A percentile compares a stretch with the other conserved stretches of the same genome.
Conservation (phyloP, 495 filamentous ascomycete species). For the Hypoxylon perforatum region DNA sequence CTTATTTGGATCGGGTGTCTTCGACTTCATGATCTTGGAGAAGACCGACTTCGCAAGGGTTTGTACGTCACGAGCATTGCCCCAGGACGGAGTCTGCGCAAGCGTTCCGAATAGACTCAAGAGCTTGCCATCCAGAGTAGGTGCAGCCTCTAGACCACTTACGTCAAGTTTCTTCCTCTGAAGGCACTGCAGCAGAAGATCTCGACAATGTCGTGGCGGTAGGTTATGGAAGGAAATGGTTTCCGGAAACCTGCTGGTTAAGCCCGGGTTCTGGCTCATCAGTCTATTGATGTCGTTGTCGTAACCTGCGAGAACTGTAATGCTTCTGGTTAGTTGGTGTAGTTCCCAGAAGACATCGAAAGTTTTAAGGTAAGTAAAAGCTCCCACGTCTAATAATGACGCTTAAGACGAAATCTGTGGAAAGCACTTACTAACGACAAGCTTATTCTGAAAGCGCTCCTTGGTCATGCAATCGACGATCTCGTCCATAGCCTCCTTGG, state of each 20-base stretch:
- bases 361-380: conserved; percentile 43
- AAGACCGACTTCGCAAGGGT: conserved; percentile 66
- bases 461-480: conserved; percentile 77
- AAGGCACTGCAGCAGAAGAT: conserved; percentile 45
- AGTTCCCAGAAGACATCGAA: conserved; percentile 70
- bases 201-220: conserved; percentile 53
- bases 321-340: conserved; percentile 31
- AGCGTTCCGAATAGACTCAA: conserved; percentile 56
- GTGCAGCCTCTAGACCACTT: conserved; percentile 48
- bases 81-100: conserved; percentile 66
- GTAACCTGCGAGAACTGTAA: conserved; percentile 74
- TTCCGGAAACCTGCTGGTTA: conserved; percentile 70
- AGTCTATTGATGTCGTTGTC: conserved; percentile 75
- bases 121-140: conserved; percentile 44
- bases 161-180: conserved; percentile 50
- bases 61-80: conserved; percentile 74
- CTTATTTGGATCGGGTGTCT: conserved; percentile 30
- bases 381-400: not conserved
- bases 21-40: conserved; percentile 51
- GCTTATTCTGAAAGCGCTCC: conserved; percentile 67
- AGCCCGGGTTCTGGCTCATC: conserved; percentile 69
- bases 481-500: conserved; percentile 79
- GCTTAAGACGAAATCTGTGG: too few species aligned
- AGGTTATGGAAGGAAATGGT: conserved; percentile 56
- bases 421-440: conserved; percentile 65